These are phyloP conservation scores for Cercophora newfieldiana DNA, from an alignment of 495 filamentous ascomycete species.

Conservation along the genomic window DNA sequence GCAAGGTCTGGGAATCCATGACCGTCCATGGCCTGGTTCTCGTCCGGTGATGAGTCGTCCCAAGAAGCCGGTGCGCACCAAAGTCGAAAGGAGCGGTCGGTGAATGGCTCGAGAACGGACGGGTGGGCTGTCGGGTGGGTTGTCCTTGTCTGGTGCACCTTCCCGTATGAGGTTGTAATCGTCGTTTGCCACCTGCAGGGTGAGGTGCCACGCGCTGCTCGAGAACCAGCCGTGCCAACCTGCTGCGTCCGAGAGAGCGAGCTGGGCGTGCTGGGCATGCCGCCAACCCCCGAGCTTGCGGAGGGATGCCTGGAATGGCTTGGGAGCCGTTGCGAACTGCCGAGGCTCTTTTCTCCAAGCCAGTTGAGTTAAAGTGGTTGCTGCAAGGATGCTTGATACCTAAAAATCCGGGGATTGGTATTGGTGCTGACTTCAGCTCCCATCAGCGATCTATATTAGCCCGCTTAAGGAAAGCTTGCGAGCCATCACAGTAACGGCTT, in stretches of 20 bases:
- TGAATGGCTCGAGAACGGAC: too few species aligned
- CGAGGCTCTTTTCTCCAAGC: neutral
- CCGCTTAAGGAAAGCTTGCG: conserved; percentile 18
- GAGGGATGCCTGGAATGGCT: neutral
- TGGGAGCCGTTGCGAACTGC: conserved; percentile 7
- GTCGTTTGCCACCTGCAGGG: conserved; percentile 3
- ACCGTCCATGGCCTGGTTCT: neutral
- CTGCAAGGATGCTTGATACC: neutral
- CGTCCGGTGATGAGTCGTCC: conserved; percentile 6
- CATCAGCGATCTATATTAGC: neutral
- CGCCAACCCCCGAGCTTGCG: neutral
- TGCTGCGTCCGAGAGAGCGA: too few species aligned
- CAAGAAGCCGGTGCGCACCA: conserved; percentile 1
- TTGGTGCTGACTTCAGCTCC: neutral
- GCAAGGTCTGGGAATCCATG: too few species aligned
- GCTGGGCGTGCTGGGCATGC: neutral
- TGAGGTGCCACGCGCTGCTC: neutral
- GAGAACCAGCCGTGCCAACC: neutral
- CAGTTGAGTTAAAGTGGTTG: neutral
- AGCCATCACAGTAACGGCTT: neutral
- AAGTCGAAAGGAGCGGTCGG: neutral
- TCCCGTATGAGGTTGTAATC: conserved; percentile 10
- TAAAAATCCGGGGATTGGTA: neutral
- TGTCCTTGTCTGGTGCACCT: neutral
- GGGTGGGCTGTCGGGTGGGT: neutral